These are phyloP conservation scores for Leishmania guyanensis DNA, from an alignment of 208 protist species.

Conservation along the genomic window DNA sequence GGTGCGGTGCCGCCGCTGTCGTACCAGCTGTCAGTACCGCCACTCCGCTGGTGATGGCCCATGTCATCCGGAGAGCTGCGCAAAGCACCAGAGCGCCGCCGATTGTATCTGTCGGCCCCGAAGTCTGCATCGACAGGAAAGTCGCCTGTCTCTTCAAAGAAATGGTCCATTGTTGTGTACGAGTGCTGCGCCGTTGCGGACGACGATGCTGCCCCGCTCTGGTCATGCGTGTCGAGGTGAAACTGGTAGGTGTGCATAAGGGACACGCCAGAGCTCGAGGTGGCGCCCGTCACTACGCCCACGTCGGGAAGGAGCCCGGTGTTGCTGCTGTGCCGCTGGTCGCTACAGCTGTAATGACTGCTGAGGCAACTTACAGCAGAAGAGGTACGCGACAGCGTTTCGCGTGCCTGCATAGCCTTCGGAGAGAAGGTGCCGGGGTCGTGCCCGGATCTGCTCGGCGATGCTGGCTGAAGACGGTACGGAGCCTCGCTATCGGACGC, in stretches of 20 bases:
- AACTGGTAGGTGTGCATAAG: constrained; percentile 13
- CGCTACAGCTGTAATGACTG: background rate
- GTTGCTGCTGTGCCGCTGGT: background rate
- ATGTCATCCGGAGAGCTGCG: background rate
- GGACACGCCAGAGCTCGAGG: constrained; percentile 8
- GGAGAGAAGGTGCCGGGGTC: background rate
- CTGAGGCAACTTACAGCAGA: constrained; percentile 4
- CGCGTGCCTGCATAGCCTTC: background rate
- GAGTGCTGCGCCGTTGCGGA: constrained; percentile 8
- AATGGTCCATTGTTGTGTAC: background rate
- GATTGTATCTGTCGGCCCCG: background rate
- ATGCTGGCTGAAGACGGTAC: background rate
- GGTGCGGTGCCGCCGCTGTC: background rate
- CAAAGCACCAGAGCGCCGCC: background rate
- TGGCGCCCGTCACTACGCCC: constrained; percentile 15
- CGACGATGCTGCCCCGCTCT: background rate
- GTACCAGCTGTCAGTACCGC: background rate
- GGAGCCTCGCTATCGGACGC: background rate
- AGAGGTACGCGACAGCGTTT: background rate
- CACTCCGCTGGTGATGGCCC: background rate
- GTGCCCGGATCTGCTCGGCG: background rate
- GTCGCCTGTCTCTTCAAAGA: constrained; percentile 3
- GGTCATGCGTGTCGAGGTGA: constrained; percentile 1
- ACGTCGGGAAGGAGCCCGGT: background rate
- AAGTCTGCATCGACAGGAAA: constrained; percentile 7